Evolutionary conservation across 139 green algal species (phyloP), one percentile per base, ranked within the genome.

Genomic region (Edaphochlamys debaryana): DNA sequence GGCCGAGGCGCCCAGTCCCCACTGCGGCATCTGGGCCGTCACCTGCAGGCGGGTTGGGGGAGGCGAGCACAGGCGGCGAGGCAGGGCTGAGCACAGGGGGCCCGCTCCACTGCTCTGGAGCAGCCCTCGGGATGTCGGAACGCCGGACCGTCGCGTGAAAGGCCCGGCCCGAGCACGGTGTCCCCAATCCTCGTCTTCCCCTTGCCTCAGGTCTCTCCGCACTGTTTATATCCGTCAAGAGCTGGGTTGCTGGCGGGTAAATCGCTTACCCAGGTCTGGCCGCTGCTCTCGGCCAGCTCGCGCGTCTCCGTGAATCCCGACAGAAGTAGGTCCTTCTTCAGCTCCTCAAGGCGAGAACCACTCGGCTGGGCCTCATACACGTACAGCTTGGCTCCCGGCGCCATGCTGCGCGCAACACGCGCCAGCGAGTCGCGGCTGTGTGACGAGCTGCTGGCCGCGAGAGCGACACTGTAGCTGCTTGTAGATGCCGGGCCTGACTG

Each of bases 301-400:
- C 84, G 50, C 34, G 79, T 75, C 29, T 89, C 84, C 3, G 82
- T 68, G 37, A 94, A 91, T 19, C 92, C 92, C 73, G 82, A 89
- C 20, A 95, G 87, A 36, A 95, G 69, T 58, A 95, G 79, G 42
- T 85, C 60, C 67, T 89, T 91, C n/a, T 66, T 52, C 38, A 94
- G 70, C 1, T 38, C 29, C 67, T 85, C 79, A 23, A 74, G 2
- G 0, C 75, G 60, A 27, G 38, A 17, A 36, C 15, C n/a, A 32
- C 1, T 68, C 11, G 4, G 62, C 27, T 6, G 34, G 34, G 34
- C 13, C 40, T 87, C 82, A 19, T 87, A 87, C 19, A 87, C 71
- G 38, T 87, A 87, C 0, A 87, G 64, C 32, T 42, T 36, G 27
- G 38, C 70, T 17, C 82, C 82, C 11, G 82, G 82, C 2, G 82